These are phyloP conservation scores for Colletotrichum shisoi DNA, from an alignment of 2,329 filamentous ascomycete genomes.

Conservation along the genomic window DNA sequence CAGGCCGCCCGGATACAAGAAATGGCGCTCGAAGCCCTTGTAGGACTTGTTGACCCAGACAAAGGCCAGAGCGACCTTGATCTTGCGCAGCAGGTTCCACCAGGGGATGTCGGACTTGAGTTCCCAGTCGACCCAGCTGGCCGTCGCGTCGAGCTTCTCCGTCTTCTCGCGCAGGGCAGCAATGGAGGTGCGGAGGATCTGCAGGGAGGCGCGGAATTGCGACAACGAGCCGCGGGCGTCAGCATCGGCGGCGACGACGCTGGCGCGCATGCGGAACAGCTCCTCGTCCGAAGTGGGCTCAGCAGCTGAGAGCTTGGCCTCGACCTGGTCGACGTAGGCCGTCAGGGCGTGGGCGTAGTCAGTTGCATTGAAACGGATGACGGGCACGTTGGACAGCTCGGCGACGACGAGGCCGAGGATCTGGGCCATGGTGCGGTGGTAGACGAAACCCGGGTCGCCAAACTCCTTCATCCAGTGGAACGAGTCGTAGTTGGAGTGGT, in stretches of 20 bases:
- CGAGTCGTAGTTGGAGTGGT: constrained; percentile 91
- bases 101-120: constrained; percentile 69
- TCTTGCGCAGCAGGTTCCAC: constrained; percentile 77
- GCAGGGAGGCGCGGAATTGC: constrained; percentile 53
- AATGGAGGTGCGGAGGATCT: constrained; percentile 51
- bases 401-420: constrained; percentile 69
- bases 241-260: constrained; percentile 34
- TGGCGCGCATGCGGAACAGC: constrained; percentile 42
- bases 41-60: constrained; percentile 78
- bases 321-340: constrained; percentile 61
- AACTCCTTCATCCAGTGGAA: constrained; percentile 88
- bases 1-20: constrained; percentile 77
- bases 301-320: constrained; percentile 55
- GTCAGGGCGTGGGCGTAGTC: constrained; percentile 69
- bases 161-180: constrained; percentile 52
- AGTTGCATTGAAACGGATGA: constrained; percentile 70
- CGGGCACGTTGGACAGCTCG: constrained; percentile 66
- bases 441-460: constrained; percentile 73
- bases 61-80: constrained; percentile 70
- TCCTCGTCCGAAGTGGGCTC: constrained; percentile 44
- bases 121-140: constrained; percentile 54
- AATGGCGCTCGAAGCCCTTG: constrained; percentile 82
- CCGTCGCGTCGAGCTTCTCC: constrained; percentile 55
- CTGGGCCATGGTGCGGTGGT: constrained; percentile 73
- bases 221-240: constrained; percentile 48